Conservation (phyloP, 1,284 basidiomycete species). For the Tilletiaria anomala region DNA sequence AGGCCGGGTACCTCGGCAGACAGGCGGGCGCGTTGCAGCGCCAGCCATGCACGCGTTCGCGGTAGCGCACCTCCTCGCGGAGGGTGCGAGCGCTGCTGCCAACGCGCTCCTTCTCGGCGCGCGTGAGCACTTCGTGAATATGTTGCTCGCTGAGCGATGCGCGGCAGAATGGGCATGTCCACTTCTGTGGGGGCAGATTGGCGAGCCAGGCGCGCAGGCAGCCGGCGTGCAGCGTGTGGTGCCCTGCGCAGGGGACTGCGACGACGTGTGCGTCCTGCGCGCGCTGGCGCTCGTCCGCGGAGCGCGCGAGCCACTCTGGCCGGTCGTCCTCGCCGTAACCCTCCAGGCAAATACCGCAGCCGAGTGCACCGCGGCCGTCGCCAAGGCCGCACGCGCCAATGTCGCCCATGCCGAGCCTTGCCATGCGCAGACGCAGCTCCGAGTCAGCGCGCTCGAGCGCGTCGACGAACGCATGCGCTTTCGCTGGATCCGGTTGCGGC, state of each 20-base stretch:
- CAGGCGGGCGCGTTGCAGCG: slow-evolving; percentile 31
- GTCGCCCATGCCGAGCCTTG: slow-evolving; percentile 23
- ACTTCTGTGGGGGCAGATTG: slow-evolving; percentile 19
- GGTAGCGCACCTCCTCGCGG: slow-evolving; percentile 19
- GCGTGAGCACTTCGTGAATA: not conserved
- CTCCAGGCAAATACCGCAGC: slow-evolving; percentile 33
- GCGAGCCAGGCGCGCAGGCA: slow-evolving; percentile 32
- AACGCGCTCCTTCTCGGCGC: not conserved
- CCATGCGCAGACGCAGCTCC: slow-evolving; percentile 33
- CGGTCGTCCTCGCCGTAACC: slow-evolving; percentile 24
- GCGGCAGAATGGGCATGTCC: slow-evolving; percentile 36
- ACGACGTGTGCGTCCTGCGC: slow-evolving; percentile 25
- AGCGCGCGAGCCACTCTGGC: slow-evolving; percentile 24
- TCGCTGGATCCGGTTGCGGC: slow-evolving; percentile 12
- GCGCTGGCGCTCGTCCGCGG: slow-evolving; percentile 4
- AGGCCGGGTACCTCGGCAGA: slow-evolving; percentile 18
- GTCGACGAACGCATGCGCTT: slow-evolving; percentile 17
- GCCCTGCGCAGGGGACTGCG: slow-evolving; percentile 27
- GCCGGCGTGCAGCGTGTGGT: slow-evolving; percentile 27
- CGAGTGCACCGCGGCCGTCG: slow-evolving; percentile 1
- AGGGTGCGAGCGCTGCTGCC: slow-evolving; percentile 8
- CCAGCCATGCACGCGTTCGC: slow-evolving; percentile 21
- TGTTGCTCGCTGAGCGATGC: slow-evolving; percentile 5
- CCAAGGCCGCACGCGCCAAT: slow-evolving; percentile 16
- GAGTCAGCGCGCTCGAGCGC: slow-evolving; percentile 29